Base-by-base conservation (phyloP, 148 eudicot genomes). In the Polygonum aviculare region DNA sequence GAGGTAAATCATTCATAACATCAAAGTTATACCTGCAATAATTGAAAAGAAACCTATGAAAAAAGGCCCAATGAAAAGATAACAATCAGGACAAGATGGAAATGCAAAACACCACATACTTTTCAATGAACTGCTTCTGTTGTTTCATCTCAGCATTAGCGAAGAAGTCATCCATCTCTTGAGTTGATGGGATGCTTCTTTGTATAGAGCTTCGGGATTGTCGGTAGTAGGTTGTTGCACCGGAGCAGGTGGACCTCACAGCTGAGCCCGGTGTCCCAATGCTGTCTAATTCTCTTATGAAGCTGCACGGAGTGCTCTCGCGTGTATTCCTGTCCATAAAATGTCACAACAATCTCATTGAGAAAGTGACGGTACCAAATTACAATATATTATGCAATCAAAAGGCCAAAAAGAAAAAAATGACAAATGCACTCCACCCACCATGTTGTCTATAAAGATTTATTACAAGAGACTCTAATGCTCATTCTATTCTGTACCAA, bases 241-340 rank as follows among this genome's bases (percentile, higher is more conserved):
- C 75, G 19, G 72, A 67, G 45, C 72, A 80, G 15, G 87, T 79
- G 74, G 72, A 18, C 78, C 87, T 86, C 44, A 86, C 88, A 11
- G 90, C 80, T 22, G 96, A 94, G 55, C 88, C 84, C 8, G 98
- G 98, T 7, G 92, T 84, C 65, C 80, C 78, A 26, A 82, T 78
- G 35, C 73, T 69, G 78, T 87, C 93, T 15, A 85, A 40, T 5
- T 82, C 87, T 77, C 87, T 86, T 35, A 90, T 86, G 75, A 86
- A 80, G 88, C 89, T 90, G 79, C 93, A 92, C 14, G 97, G 98
- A 21, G 97, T 90, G 87, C 87, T 92, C 86, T 94, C 98, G 71
- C 98, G 87, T 35, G 96, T 90, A 82, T 86, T 81, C 89, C 98
- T 94, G 86, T 77, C 44, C 72, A 67, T 5, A 36, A 67, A 6